These are phyloP conservation scores for Edaphochlamys debaryana DNA, from an alignment of 139 green algal genomes.

Conservation along the genomic window DNA sequence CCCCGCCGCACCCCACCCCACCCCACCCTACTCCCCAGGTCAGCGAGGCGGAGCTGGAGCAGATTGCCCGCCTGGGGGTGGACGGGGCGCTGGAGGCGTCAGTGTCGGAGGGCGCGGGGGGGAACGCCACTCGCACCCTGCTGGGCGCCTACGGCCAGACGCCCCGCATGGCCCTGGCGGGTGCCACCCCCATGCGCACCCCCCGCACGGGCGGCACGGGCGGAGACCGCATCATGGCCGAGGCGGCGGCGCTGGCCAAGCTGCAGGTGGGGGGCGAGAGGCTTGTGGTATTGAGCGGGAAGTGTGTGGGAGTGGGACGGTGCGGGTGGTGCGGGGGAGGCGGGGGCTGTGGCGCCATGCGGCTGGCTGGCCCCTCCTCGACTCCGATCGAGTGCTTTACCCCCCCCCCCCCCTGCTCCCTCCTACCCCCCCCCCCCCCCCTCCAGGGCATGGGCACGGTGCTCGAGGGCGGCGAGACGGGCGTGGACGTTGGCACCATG, in stretches of 20 bases:
- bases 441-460: slow-evolving; percentile 81
- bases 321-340: slow-evolving; percentile 50
- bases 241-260: slow-evolving; percentile 26
- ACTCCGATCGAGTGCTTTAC: no score
- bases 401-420: no score
- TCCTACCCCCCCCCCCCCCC: not conserved
- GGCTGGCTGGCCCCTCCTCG: no score
- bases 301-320: no score
- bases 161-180: slow-evolving; percentile 13
- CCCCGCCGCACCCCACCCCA: no score
- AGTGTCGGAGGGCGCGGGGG: slow-evolving; percentile 68
- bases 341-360: no score
- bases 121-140: slow-evolving; percentile 76
- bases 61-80: slow-evolving; percentile 84
- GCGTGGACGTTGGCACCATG: slow-evolving; percentile 74
- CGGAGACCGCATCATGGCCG: slow-evolving; percentile 76
- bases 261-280: no score
- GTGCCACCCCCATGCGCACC: slow-evolving; percentile 85
- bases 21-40: slow-evolving; percentile 56
- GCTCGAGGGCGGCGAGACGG: slow-evolving; percentile 87
- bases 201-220: slow-evolving; percentile 58
- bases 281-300: no score
- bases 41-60: slow-evolving; percentile 90
- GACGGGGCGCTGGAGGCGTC: slow-evolving; percentile 50
- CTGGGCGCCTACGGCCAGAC: slow-evolving; percentile 82